Conservation (phyloP, 257 asterid genomes). For the Cruciata laevipes region DNA sequence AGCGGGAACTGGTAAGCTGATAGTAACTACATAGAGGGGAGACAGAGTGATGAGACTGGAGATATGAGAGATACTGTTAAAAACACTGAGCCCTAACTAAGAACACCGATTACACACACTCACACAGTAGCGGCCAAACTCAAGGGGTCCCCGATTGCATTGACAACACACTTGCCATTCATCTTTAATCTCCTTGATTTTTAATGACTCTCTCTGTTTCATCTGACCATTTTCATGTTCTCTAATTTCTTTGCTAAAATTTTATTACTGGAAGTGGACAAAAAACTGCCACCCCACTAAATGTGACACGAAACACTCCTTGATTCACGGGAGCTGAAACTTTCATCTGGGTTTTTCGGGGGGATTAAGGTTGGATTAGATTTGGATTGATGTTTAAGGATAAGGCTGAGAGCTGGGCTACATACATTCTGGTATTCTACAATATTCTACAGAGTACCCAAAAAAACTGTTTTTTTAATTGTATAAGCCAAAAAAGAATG, state of each 20-base stretch:
- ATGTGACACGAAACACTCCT: background rate
- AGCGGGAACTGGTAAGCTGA: background rate
- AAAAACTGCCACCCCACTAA: slow-evolving; percentile 6
- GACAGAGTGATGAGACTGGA: slow-evolving; percentile 44
- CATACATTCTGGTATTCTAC: background rate
- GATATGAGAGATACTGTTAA: slow-evolving; percentile 26
- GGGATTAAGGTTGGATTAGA: background rate
- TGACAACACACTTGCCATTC: slow-evolving; percentile 25
- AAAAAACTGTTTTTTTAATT: background rate
- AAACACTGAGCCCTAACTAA: slow-evolving; percentile 23
- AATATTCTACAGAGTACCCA: background rate
- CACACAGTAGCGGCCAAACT: slow-evolving; percentile 49
- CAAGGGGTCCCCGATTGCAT: slow-evolving; percentile 30
- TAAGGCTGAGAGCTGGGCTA: background rate
- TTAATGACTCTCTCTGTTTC: slow-evolving; percentile 19
- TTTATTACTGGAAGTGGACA: background rate
- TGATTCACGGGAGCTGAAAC: background rate
- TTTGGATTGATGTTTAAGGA: too few species aligned
- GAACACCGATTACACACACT: slow-evolving; percentile 17
- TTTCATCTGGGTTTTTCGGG: too few species aligned
- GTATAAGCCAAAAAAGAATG: background rate
- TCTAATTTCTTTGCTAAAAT: background rate
- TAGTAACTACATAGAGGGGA: slow-evolving; percentile 18
- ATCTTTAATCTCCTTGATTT: slow-evolving; percentile 4
- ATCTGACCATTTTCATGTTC: slow-evolving; percentile 4